phyloP scores from a whole-genome alignment of 257 asterid species.

The Verbena officinalis region DNA sequence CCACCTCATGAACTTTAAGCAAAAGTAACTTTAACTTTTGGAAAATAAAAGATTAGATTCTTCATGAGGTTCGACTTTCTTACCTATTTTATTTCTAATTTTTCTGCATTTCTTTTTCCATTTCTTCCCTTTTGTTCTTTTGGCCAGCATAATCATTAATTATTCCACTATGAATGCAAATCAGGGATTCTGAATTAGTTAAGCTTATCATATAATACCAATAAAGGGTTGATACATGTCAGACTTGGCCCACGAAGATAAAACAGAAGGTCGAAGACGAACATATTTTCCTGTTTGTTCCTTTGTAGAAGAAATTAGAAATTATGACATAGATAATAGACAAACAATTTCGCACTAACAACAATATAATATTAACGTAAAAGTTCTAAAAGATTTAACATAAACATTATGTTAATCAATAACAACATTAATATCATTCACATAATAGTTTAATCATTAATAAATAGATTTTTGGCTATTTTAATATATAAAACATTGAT shows the following conservation, averaged over 20 bases:
- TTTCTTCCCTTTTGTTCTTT: conserved; percentile 23
- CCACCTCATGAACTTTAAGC: conserved; percentile 14
- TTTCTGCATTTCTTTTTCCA: not conserved
- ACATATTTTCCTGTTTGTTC: no score
- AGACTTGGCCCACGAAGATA: not conserved
- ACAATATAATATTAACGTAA: no score
- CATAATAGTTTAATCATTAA: no score
- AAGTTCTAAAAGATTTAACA: no score
- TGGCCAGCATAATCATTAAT: conserved; percentile 47
- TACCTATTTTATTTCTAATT: conserved; percentile 2
- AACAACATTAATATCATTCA: no score
- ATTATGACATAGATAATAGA: no score
- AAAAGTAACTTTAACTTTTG: conserved; percentile 36
- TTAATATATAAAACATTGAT: no score
- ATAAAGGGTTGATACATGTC: conserved; percentile 8
- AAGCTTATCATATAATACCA: conserved; percentile 9
- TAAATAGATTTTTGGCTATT: no score
- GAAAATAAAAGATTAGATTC: conserved; percentile 29
- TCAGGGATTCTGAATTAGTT: conserved; percentile 1
- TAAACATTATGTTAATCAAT: no score
- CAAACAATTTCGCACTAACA: no score
- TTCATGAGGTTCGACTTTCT: conserved; percentile 27
- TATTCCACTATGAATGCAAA: conserved; percentile 33
- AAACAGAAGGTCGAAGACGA: not conserved
- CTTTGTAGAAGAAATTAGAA: no score